Conservation (phyloP, 2,329 filamentous ascomycete genomes). For the Cladosporium sphaerospermum region DNA sequence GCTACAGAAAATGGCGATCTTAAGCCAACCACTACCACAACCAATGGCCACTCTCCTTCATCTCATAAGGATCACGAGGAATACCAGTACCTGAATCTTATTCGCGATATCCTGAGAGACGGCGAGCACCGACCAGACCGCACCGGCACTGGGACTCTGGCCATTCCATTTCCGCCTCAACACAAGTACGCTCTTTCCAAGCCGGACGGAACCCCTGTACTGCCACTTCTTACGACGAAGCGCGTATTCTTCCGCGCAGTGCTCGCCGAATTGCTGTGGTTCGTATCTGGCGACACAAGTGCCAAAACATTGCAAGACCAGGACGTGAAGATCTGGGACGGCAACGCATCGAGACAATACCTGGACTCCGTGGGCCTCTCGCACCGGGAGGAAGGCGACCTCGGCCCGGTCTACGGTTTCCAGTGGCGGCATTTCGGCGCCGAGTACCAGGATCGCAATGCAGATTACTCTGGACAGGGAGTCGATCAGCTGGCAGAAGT, state of each 20-base stretch:
- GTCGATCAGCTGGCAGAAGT: constrained; percentile 90
- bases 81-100: constrained; percentile 85
- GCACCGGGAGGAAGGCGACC: constrained; percentile 77
- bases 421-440: constrained; percentile 99
- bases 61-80: constrained; percentile 62
- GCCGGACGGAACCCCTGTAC: constrained; percentile 52
- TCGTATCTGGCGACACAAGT: constrained; percentile 77
- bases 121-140: constrained; percentile 90
- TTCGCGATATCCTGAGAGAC: constrained; percentile 71
- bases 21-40: constrained; percentile 13
- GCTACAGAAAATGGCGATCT: constrained; percentile 24
- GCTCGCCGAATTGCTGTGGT: constrained; percentile 91
- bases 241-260: constrained; percentile 90
- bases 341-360: constrained; percentile 85
- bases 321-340: constrained; percentile 96
- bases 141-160: constrained; percentile 88
- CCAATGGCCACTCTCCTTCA: constrained; percentile 1
- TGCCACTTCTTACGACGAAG: constrained; percentile 95
- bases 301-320: constrained; percentile 68
- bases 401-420: constrained; percentile 95
- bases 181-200: constrained; percentile 79
- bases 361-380: constrained; percentile 78
- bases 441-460: constrained; percentile 69
- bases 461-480: constrained; percentile 81
- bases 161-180: constrained; percentile 79